Conservation (phyloP, 2,329 filamentous ascomycete genomes). For the Stagonosporopsis rhizophila region DNA sequence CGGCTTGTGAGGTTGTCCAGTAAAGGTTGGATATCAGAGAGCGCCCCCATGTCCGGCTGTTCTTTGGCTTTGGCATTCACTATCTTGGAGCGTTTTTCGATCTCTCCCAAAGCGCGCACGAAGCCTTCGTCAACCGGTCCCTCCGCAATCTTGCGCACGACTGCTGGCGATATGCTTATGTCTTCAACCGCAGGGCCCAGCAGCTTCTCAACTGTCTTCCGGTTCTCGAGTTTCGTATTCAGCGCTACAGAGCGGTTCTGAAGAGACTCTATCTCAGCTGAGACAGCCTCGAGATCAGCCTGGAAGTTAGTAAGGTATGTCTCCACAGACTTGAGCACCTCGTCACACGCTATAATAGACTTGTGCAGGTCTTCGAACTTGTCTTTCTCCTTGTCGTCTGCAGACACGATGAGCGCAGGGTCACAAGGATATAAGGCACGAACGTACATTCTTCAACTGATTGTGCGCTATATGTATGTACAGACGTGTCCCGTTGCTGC, state of each 20-base stretch:
- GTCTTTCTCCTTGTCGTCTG: slow-evolving; percentile 79
- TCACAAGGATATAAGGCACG: slow-evolving; percentile 28
- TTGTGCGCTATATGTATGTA: slow-evolving; percentile 63
- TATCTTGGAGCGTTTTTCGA: slow-evolving; percentile 77
- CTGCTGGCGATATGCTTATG: slow-evolving; percentile 82
- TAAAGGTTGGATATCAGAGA: slow-evolving; percentile 83
- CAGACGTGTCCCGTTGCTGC: slow-evolving; percentile 43
- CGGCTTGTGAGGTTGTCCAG: slow-evolving; percentile 84
- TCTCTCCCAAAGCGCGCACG: slow-evolving; percentile 80
- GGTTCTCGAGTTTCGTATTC: slow-evolving; percentile 85
- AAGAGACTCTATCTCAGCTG: slow-evolving; percentile 91
- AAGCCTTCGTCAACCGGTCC: slow-evolving; percentile 90
- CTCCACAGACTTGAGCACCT: slow-evolving; percentile 92
- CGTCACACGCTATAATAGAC: slow-evolving; percentile 88
- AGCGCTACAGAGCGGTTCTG: slow-evolving; percentile 85
- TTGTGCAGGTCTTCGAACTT: slow-evolving; percentile 90
- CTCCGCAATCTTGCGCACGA: slow-evolving; percentile 85
- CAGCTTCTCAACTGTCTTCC: slow-evolving; percentile 86
- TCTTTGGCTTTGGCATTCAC: slow-evolving; percentile 73
- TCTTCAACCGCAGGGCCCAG: slow-evolving; percentile 91
- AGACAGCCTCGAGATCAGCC: slow-evolving; percentile 88
- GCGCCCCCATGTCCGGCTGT: slow-evolving; percentile 70
- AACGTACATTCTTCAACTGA: slow-evolving; percentile 75
- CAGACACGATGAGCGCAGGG: slow-evolving; percentile 39
- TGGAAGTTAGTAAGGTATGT: slow-evolving; percentile 91